phyloP scores from a whole-genome alignment of 768 basidiomycete genomes.

The Phylloporus scabripes region DNA sequence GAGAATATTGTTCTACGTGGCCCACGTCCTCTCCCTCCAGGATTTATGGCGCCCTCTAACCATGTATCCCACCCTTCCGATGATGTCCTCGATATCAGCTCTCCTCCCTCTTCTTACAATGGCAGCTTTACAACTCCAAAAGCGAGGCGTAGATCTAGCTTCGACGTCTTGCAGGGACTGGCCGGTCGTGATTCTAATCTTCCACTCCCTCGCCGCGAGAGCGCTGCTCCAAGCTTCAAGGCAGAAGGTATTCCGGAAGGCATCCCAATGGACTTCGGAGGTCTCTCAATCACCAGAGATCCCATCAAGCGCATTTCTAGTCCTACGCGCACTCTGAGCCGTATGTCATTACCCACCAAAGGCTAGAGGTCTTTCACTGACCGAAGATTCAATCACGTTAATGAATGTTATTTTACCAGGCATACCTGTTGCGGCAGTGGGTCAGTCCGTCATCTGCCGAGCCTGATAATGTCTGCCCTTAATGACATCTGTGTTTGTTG shows the following conservation, averaged over 20 bases:
- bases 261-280: constrained; percentile 55
- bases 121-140: constrained; percentile 38
- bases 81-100: constrained; percentile 30
- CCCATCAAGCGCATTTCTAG: constrained; percentile 54
- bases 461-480: constrained; percentile 11
- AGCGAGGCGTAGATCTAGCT: constrained; percentile 60
- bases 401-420: constrained; percentile 40
- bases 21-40: constrained; percentile 52
- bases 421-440: constrained; percentile 73
- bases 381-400: constrained; percentile 17
- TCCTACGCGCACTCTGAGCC: constrained; percentile 74
- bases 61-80: constrained; percentile 31
- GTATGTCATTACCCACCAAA: constrained; percentile 43
- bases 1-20: constrained; percentile 65
- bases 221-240: constrained; percentile 32
- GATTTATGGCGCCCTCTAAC: constrained; percentile 38
- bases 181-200: constrained; percentile 74
- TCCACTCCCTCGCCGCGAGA: constrained; percentile 61
- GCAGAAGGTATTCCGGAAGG: constrained; percentile 66
- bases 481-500: constrained; percentile 14
- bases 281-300: constrained; percentile 34
- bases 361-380: constrained; percentile 18
- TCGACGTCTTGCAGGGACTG: constrained; percentile 61
- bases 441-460: constrained; percentile 39
- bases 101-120: constrained; percentile 31